phyloP scores from a whole-genome alignment of 2,329 filamentous ascomycete genomes.

The Cladosporium austrohemisphaericum region DNA sequence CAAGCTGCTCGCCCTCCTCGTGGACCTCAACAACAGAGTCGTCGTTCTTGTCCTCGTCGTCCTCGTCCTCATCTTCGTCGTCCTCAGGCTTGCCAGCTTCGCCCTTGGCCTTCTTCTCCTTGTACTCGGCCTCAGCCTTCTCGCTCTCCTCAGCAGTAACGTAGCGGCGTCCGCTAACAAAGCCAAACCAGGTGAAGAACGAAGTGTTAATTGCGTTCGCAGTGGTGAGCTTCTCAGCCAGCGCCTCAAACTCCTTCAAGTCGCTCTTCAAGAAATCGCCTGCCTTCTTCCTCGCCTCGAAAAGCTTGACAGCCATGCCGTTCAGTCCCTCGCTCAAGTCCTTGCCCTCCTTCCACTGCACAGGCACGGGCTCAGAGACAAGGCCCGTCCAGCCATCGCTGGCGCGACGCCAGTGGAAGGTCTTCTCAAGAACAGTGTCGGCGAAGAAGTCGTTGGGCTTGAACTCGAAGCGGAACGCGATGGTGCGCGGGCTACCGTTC shows the following conservation, averaged over 20 bases:
- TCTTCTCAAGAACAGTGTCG: constrained; percentile 77
- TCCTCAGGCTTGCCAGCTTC: constrained; percentile 39
- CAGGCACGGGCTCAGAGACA: constrained; percentile 82
- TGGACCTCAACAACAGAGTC: constrained; percentile 77
- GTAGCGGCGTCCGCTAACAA: constrained; percentile 58
- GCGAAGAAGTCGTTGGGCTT: constrained; percentile 76
- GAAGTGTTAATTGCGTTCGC: constrained; percentile 50
- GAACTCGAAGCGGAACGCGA: constrained; percentile 77
- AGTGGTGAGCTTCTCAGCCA: constrained; percentile 51
- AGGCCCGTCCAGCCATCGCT: constrained; percentile 69
- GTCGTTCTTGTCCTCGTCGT: constrained; percentile 59
- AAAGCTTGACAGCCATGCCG: constrained; percentile 66
- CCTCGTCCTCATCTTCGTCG: constrained; percentile 51
- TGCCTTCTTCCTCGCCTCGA: constrained; percentile 57
- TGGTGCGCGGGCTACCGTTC: constrained; percentile 71
- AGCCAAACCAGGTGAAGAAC: constrained; percentile 91
- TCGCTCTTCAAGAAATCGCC: constrained; percentile 42
- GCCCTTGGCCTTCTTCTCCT: constrained; percentile 52
- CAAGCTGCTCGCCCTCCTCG: constrained; percentile 79
- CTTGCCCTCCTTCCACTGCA: constrained; percentile 73
- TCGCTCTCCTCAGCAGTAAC: constrained; percentile 69
- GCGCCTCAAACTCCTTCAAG: constrained; percentile 52
- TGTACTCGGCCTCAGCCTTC: constrained; percentile 58
- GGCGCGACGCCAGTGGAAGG: constrained; percentile 77
- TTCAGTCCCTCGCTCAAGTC: constrained; percentile 81